Conservation (phyloP, 345 rosid species). For the Syzygium oleosum region DNA sequence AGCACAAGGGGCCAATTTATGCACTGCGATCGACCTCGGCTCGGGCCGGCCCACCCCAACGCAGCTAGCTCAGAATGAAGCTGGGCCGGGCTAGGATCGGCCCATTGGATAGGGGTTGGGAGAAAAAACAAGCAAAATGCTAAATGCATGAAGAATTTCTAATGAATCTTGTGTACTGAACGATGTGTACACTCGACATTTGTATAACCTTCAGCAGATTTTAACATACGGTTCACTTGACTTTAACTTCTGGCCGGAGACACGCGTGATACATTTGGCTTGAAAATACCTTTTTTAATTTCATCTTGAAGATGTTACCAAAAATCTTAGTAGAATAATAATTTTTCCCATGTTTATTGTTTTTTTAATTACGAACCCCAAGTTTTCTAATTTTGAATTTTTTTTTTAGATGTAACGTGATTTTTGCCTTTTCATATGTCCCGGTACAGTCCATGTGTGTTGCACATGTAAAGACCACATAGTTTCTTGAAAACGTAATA, state of each 20-base stretch:
- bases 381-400: no score
- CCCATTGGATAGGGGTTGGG: no score
- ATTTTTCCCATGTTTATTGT: no score
- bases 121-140: no score
- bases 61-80: neutral
- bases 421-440: neutral
- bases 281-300: no score
- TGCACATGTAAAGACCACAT: neutral
- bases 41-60: neutral
- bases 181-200: accelerated
- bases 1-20: neutral
- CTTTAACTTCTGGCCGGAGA: no score
- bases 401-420: neutral
- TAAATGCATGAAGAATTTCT: no score
- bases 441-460: accelerated
- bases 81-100: neutral
- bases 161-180: accelerated
- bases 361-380: no score
- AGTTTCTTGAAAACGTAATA: neutral
- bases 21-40: neutral
- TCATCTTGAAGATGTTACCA: neutral
- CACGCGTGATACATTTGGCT: no score
- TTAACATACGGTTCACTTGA: no score
- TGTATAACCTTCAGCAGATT: no score
- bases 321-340: no score